These are phyloP conservation scores for Discostella stelligera DNA, from an alignment of 352 stramenopile genomes.

Conservation along the genomic window DNA sequence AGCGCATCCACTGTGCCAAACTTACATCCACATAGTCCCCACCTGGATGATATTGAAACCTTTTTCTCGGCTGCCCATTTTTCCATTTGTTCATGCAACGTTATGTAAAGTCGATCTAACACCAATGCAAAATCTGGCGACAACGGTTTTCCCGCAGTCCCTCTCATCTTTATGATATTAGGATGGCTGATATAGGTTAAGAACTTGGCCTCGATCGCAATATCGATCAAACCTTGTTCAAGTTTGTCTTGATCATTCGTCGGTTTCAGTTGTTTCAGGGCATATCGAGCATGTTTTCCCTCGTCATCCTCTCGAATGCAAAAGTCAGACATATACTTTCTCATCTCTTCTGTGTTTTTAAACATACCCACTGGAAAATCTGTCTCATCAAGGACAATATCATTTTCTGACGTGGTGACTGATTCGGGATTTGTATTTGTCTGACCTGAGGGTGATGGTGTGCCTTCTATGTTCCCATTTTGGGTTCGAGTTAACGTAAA, in stretches of 20 bases:
- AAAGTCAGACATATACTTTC: slow-evolving; percentile 41
- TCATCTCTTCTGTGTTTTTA: slow-evolving; percentile 36
- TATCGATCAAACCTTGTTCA: slow-evolving; percentile 50
- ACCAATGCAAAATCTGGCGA: slow-evolving; percentile 52
- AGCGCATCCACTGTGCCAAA: slow-evolving; percentile 18
- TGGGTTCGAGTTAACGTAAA: slow-evolving; percentile 24
- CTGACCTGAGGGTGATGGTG: neutral
- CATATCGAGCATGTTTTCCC: slow-evolving; percentile 30
- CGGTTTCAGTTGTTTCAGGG: slow-evolving; percentile 39
- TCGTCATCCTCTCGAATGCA: slow-evolving; percentile 21
- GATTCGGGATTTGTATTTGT: neutral
- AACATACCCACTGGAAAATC: slow-evolving; percentile 39
- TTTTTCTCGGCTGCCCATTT: slow-evolving; percentile 53
- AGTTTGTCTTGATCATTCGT: slow-evolving; percentile 23
- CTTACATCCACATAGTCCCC: slow-evolving; percentile 36
- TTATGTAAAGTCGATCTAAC: slow-evolving; percentile 62
- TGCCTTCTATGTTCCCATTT: neutral
- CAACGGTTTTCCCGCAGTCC: slow-evolving; percentile 45
- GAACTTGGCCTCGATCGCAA: slow-evolving; percentile 68
- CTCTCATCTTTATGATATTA: slow-evolving; percentile 64
- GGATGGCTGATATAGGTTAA: slow-evolving; percentile 57
- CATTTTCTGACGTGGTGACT: neutral
- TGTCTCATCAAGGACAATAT: slow-evolving; percentile 22
- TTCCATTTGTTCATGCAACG: slow-evolving; percentile 55
- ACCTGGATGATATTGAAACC: slow-evolving; percentile 7